Base-by-base conservation (phyloP, 495 filamentous ascomycete genomes). In the Penicillium riverlandense region DNA sequence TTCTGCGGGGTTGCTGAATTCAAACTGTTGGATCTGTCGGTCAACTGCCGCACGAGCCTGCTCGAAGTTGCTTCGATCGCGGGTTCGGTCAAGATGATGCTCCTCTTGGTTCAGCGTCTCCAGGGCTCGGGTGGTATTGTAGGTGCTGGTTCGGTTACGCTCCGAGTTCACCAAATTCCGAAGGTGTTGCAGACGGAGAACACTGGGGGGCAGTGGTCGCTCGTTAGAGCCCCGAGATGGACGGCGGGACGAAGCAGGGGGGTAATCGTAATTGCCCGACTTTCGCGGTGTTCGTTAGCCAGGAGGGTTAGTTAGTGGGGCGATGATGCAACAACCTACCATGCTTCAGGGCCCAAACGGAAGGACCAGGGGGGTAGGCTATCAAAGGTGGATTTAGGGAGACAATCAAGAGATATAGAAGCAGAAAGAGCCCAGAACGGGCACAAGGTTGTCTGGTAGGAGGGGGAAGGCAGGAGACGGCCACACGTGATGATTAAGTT, bases 221-320 rank as follows among this genome's bases (percentile, higher is more conserved):
- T 58, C 55, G 44, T 35, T 43, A 15, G 52, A 35, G 29, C 45
- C 47, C 44, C 58, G 58, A 48, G 56, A 46, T 29, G 52, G 37
- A 30, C 65, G 68, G 41, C 67, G 72, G 13, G 48, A 49, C 42
- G 72, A 72, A 39, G 76, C 68, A 35, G 74, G 66, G 41, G 70
- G 76, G 50, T 74, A 71, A 57, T 79, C 73, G 56, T 73, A 73
- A 61, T 80, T 78, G 45, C 73, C 74, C 58, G 79, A 83, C 80
- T 85, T 45, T 34, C 48, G 11, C 28, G 34, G 37, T 41, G 34
- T 13, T 51, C 39, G 35, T 29, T 42, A 42, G 57, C 56, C 43
- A 60, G 55, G 47, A 50, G 13, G 29, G 29, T 3, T 37, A 22
- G 37, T 8, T 12, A 37, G 22, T 13, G 2, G 29, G 12, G 29